These are phyloP conservation scores for Suillus subluteus DNA, from an alignment of 768 basidiomycete genomes.

Conservation along the genomic window DNA sequence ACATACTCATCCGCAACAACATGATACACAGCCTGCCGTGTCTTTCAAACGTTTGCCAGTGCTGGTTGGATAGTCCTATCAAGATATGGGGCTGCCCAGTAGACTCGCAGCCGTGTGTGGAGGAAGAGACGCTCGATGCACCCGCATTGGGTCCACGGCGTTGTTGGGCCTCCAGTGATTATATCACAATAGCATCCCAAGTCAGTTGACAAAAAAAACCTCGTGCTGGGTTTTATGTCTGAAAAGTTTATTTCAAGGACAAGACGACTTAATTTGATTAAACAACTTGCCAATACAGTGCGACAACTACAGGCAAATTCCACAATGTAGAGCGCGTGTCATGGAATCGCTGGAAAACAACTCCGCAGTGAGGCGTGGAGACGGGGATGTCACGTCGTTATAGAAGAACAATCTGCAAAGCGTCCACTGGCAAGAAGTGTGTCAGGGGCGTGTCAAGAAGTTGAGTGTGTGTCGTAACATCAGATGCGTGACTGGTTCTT, in stretches of 20 bases:
- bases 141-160: constrained; percentile 96
- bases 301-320: constrained; percentile 72
- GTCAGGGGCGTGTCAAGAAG: constrained; percentile 94
- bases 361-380: constrained; percentile 94
- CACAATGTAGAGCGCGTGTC: constrained; percentile 95
- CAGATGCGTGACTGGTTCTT: constrained; percentile 1
- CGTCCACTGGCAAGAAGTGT: constrained; percentile 77
- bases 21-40: constrained; percentile 37
- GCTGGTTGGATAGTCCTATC: constrained; percentile 96
- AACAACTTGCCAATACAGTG: constrained; percentile 68
- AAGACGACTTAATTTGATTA: constrained; percentile 91
- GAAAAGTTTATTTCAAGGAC: constrained; percentile 46
- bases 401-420: constrained; percentile 98
- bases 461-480: constrained; percentile 36
- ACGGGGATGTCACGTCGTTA: constrained; percentile 91
- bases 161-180: constrained; percentile 77
- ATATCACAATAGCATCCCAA: constrained; percentile 84
- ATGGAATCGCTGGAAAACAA: constrained; percentile 97
- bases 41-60: constrained; percentile 87
- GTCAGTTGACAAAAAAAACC: constrained; percentile 34
- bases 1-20: constrained; percentile 72
- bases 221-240: background rate
- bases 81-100: constrained; percentile 92
- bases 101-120: constrained; percentile 84
- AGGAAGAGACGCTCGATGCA: constrained; percentile 94